Base-by-base conservation (phyloP, 2,329 filamentous ascomycete genomes). In the Pleomassaria siparia region DNA sequence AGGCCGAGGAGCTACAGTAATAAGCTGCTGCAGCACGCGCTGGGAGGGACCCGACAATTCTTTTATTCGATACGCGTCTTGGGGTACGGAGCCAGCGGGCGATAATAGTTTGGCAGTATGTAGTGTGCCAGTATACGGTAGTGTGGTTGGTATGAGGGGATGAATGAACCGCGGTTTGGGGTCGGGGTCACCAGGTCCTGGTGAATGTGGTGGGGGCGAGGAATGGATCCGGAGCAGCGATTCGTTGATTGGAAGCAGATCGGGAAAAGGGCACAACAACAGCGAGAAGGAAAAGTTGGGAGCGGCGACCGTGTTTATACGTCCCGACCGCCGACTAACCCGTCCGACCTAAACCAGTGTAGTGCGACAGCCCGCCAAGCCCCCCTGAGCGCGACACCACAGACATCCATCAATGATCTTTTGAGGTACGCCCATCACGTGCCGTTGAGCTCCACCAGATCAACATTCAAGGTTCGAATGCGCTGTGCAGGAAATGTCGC, bases 231-330 rank as follows among this genome's bases (percentile, higher is more conserved):
- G 62, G 64, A 62, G 62, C 53, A 58, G 59, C 55, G 55, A 56
- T 54, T 56, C 59, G 56, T 54, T 63, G 63, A 65, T 66, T 63
- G 64, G 64, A 59, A 39, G 40, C 20, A 36, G 62, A 58, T 60
- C 59, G 59, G 54, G 29, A n/a, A 32, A 32, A 32, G 59, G 60
- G 58, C 58, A 30, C 29, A 30, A n/a, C 53, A 60, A 56, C 51
- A 49, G 50, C 22, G 53, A 49, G 47, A 40, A 46, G n/a, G 13
- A 50, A 55, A 40, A 43, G 43, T 32, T 35, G 32, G 15, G 49
- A 51, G 51, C 55, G 52, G 47, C 51, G 51, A 47, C 50, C 49
- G 52, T 54, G 43, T 44, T 58, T 56, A 56, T 49, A 53, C 46
- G 25, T 18, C 46, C 50, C 45, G 49, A 50, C 48, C 50, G 43